These are phyloP conservation scores for Ogataea philodendri DNA, from an alignment of 805 yeast species.

Conservation along the genomic window DNA sequence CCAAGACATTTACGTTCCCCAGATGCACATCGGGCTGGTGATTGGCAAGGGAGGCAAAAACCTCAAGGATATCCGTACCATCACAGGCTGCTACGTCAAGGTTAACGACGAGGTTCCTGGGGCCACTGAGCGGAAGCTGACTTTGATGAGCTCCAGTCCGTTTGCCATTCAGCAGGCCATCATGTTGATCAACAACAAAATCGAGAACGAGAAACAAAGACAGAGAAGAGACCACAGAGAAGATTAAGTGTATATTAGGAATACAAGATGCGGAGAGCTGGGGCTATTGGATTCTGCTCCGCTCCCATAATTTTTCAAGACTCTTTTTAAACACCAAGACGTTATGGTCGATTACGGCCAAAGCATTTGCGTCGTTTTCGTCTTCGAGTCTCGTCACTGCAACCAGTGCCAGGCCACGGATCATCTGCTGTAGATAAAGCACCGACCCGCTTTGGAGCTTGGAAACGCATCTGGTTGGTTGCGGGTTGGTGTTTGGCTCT, in stretches of 20 bases:
- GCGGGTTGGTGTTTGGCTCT: conserved; percentile 7
- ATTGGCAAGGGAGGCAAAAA: conserved; percentile 87
- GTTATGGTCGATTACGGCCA: conserved; percentile 82
- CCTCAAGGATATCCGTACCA: conserved; percentile 71
- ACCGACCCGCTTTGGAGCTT: conserved; percentile 80
- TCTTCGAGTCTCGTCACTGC: conserved; percentile 75
- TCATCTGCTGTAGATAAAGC: conserved; percentile 84
- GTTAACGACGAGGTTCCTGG: conserved; percentile 61
- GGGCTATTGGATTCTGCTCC: conserved; percentile 32
- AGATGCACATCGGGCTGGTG: conserved; percentile 75
- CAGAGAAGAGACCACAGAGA: conserved; percentile 27
- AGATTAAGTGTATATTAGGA: conserved; percentile 13
- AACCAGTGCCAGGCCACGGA: conserved; percentile 87
- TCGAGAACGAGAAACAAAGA: conserved; percentile 56
- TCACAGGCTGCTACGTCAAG: conserved; percentile 72
- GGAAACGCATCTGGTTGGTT: conserved; percentile 56
- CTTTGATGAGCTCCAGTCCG: conserved; percentile 60
- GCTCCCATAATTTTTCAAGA: conserved; percentile 68
- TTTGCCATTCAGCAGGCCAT: conserved; percentile 72
- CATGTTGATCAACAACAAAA: conserved; percentile 66
- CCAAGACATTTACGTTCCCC: conserved; percentile 74
- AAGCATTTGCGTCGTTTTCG: conserved; percentile 44
- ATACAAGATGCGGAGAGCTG: conserved; percentile 3
- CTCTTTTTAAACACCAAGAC: conserved; percentile 77
- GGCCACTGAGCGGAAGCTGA: conserved; percentile 57